Evolutionary conservation across 1,139 yeast genomes (phyloP).

Genomic region (Candida pseudoviswanathii): DNA sequence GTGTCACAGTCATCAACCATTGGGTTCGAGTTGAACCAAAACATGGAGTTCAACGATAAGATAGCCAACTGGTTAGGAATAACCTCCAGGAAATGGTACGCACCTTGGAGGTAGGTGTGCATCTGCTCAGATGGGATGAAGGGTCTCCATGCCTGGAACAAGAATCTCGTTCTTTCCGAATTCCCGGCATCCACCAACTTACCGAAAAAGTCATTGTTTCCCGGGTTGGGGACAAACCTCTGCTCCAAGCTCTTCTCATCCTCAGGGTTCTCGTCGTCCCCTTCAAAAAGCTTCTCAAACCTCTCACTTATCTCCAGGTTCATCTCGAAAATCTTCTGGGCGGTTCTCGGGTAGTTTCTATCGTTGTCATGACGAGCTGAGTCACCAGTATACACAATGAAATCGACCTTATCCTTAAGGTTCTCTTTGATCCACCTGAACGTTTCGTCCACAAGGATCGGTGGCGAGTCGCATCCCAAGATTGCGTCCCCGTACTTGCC

Average conservation of each 20-base stretch:
- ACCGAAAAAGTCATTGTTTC: conserved; percentile 69
- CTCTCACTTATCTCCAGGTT: conserved; percentile 64
- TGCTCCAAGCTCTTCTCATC: conserved; percentile 45
- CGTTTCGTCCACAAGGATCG: conserved; percentile 61
- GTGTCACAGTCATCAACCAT: conserved; percentile 78
- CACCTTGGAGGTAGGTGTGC: conserved; percentile 74
- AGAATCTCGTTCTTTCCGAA: conserved; percentile 76
- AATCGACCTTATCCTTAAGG: conserved; percentile 74
- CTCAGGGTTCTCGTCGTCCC: conserved; percentile 18
- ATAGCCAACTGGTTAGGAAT: conserved; percentile 79
- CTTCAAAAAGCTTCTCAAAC: conserved; percentile 43
- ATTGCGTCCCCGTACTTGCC: conserved; percentile 76
- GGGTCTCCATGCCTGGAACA: conserved; percentile 70
- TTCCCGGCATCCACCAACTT: conserved; percentile 85
- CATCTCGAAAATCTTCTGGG: conserved; percentile 66
- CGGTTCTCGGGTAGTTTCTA: conserved; percentile 70
- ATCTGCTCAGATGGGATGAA: conserved; percentile 79
- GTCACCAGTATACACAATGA: conserved; percentile 90
- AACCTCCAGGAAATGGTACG: conserved; percentile 72
- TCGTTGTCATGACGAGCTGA: conserved; percentile 87
- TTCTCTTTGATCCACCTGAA: conserved; percentile 66
- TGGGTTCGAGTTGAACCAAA: conserved; percentile 75
- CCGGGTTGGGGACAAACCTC: conserved; percentile 53
- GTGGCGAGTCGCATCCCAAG: conserved; percentile 73
- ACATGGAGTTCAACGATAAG: conserved; percentile 74